Base-by-base conservation (phyloP, 192 early-diverging fungal species). In the Coemansia sp. region DNA sequence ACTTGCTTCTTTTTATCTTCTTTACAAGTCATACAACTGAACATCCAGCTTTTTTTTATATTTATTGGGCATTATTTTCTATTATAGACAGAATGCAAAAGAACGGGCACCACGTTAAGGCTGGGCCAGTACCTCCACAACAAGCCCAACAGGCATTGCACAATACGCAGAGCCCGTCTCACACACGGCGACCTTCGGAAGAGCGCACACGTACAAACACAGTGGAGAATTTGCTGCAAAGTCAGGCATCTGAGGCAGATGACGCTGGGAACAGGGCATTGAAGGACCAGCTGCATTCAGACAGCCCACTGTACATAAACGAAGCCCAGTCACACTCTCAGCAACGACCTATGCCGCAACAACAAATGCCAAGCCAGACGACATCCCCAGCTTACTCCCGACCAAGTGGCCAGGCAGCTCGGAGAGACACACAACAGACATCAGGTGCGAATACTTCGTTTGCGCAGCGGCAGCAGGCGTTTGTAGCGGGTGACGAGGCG, bases 81-180 rank as follows among this genome's bases (percentile, higher is more conserved):
- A 25, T 32, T 27, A 61, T 46, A 54, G 46, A 56, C 36, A 59
- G 53, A 54, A 67, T 80, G 77, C 78, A 76, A 50, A 76, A 75
- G 32, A 75, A 76, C 71, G 74, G 75, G 25, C 78, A 81, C n/a
- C 56, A 76, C 31, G 55, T 63, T 11, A 57, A 74, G 42, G 70
- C 63, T 23, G 64, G 55, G 21, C 75, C 67, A 50, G 61, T 55
- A 29, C 66, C 61, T 2, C 11, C 42, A 33, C 59, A 53, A 29
- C 59, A 57, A 31, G 20, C 33, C 33, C 63, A 54, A 25, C 63
- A 57, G 17, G 9, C 56, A 21, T 46, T 17, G 8, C 51, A 9
- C 54, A 54, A 46, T 24, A 23, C 32, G 39, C 42, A 46, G 14
- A 36, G n/a, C 29, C 29, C 67, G 1, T 19, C 24, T 54, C 36